A percentile compares a stretch with the other conserved stretches of the same genome.
These are phyloP conservation scores for Sugiyamaella grinbergsii DNA, from an alignment of 1,139 yeast species.

Conservation along the genomic window DNA sequence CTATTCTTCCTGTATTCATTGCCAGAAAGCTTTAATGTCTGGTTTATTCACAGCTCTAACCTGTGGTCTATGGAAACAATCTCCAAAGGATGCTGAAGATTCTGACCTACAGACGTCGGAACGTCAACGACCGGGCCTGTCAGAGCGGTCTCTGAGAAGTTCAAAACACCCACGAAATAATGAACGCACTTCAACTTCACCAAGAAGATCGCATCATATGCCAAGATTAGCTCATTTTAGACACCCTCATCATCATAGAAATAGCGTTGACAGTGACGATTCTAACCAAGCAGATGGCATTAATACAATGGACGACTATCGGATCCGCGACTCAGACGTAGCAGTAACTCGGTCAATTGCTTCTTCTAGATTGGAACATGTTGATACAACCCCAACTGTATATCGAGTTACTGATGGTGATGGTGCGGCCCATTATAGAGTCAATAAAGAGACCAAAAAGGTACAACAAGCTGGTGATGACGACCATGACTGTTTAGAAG, in stretches of 20 bases:
- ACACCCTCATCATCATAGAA: constrained; percentile 5
- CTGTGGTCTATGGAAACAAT: constrained; percentile 7
- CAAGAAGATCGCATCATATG: constrained; percentile 13
- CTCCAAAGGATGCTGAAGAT: not conserved
- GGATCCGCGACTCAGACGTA: constrained; percentile 27
- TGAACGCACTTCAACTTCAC: constrained; percentile 5
- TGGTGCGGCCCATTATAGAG: not conserved
- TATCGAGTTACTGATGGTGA: constrained; percentile 11
- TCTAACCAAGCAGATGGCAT: constrained; percentile 1
- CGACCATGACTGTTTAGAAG: not conserved
- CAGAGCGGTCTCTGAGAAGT: constrained; percentile 5
- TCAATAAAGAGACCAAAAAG: not conserved
- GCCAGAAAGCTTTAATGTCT: no score
- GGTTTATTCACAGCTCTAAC: constrained; percentile 5
- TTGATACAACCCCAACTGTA: constrained; percentile 21
- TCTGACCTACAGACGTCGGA: not conserved
- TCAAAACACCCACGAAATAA: not conserved
- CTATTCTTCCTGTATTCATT: not conserved
- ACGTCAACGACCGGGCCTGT: not conserved
- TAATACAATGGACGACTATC: constrained; percentile 22
- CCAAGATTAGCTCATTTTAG: constrained; percentile 12
- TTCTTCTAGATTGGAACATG: constrained; percentile 15
- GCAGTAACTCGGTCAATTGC: constrained; percentile 18
- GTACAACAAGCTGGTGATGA: not conserved
- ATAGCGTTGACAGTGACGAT: not conserved